phyloP scores from a whole-genome alignment of 2,329 filamentous ascomycete genomes.

The Tolypocladium album region DNA sequence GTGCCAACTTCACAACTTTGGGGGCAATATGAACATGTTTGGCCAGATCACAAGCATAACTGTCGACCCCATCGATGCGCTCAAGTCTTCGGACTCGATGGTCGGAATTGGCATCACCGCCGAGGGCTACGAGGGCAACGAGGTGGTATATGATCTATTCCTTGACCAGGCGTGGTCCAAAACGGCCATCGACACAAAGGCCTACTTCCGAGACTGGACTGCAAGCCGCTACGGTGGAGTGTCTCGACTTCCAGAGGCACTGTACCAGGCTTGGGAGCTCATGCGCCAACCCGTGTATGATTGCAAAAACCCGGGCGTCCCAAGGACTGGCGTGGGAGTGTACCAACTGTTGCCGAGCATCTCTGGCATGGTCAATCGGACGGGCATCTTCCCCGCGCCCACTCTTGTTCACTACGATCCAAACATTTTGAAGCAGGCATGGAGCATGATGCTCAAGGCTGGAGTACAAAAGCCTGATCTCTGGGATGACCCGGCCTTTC shows the following conservation, averaged over 20 bases:
- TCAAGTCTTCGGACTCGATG: slow-evolving; percentile 26
- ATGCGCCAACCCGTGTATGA: slow-evolving; percentile 35
- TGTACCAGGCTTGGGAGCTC: slow-evolving; percentile 35
- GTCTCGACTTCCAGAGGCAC: slow-evolving; percentile 12
- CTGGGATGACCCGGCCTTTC: slow-evolving; percentile 29
- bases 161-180: slow-evolving; percentile 38
- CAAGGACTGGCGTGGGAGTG: slow-evolving; percentile 32
- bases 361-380: slow-evolving; percentile 25
- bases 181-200: slow-evolving; percentile 28
- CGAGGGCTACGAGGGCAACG: slow-evolving; percentile 41
- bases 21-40: slow-evolving; percentile 37
- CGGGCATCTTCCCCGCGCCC: slow-evolving; percentile 24
- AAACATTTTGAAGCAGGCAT: slow-evolving; percentile 22
- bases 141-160: slow-evolving; percentile 39
- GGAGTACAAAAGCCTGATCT: slow-evolving; percentile 17
- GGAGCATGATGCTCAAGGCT: slow-evolving; percentile 26
- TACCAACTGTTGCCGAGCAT: slow-evolving; percentile 32
- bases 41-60: slow-evolving; percentile 39
- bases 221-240: slow-evolving; percentile 25
- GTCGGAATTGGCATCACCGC: slow-evolving; percentile 37
- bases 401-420: slow-evolving; percentile 32
- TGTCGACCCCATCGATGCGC: slow-evolving; percentile 31
- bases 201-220: slow-evolving; percentile 36
- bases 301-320: slow-evolving; percentile 31
- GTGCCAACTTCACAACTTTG: slow-evolving; percentile 40